These are phyloP conservation scores for Apiospora phragmitis DNA, from an alignment of 2,329 filamentous ascomycete species.

Conservation along the genomic window DNA sequence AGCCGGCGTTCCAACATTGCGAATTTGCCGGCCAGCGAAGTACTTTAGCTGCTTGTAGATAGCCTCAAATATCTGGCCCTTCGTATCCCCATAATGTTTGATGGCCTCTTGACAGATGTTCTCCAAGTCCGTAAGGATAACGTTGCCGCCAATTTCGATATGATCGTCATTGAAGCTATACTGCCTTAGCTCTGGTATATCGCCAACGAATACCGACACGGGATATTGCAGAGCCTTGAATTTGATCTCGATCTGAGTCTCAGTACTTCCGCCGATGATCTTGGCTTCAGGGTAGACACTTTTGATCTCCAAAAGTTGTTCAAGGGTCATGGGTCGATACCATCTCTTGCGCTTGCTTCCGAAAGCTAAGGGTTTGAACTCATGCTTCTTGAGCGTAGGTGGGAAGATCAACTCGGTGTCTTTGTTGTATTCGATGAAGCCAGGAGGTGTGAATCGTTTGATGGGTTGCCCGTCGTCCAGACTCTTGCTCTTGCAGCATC, in stretches of 20 bases:
- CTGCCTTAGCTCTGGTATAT: conserved; percentile 85
- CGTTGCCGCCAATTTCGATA: conserved; percentile 91
- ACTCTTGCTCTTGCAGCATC: conserved; percentile 69
- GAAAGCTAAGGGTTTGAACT: conserved; percentile 79
- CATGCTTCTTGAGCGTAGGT: conserved; percentile 77
- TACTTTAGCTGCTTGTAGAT: conserved; percentile 93
- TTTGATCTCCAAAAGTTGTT: conserved; percentile 92
- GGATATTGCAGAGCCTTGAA: conserved; percentile 94
- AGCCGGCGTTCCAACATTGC: conserved; percentile 95
- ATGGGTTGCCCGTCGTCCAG: conserved; percentile 52
- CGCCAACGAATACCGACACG: conserved; percentile 87
- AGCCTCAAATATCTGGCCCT: conserved; percentile 80
- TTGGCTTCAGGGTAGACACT: conserved; percentile 81
- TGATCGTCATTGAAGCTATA: conserved; percentile 78
- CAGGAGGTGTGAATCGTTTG: conserved; percentile 77
- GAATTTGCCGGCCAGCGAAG: conserved; percentile 92
- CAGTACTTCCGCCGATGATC: conserved; percentile 92
- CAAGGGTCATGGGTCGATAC: conserved; percentile 84
- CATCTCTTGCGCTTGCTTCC: conserved; percentile 94
- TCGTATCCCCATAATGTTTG: conserved; percentile 70
- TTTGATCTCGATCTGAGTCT: conserved; percentile 97
- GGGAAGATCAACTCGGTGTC: conserved; percentile 97
- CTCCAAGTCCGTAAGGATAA: conserved; percentile 89
- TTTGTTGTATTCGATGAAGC: conserved; percentile 91
- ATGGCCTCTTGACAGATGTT: conserved; percentile 78